A percentile compares a stretch with the other conserved stretches of the same genome.
phyloP scores from a whole-genome alignment of 106 monocot genomes.

The Amphibolis antarctica region DNA sequence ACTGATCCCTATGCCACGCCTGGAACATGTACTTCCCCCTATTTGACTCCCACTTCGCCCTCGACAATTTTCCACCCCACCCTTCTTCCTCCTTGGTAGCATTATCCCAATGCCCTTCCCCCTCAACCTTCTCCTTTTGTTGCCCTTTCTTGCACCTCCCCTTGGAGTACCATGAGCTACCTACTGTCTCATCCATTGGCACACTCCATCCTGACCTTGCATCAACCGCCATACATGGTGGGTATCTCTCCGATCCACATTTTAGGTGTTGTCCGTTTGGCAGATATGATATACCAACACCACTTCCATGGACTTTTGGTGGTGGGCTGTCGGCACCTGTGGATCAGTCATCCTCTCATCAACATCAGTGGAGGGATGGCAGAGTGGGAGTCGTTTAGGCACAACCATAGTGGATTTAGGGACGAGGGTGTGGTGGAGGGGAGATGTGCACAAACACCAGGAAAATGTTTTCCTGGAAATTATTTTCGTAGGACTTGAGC shows the following conservation, averaged over 20 bases:
- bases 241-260: conserved; percentile 35
- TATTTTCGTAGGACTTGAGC: no score
- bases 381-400: conserved; percentile 17
- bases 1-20: no score
- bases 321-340: conserved; percentile 43
- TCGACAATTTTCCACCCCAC: conserved; percentile 8
- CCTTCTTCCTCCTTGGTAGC: conserved; percentile 12
- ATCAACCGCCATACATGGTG: conserved; percentile 16
- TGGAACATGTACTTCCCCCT: conserved; percentile 24
- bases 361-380: conserved; percentile 28
- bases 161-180: neutral
- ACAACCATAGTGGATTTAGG: no score
- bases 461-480: no score
- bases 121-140: neutral
- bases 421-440: no score
- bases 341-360: conserved; percentile 31
- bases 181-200: no score
- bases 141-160: neutral
- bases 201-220: neutral
- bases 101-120: conserved; percentile 28
- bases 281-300: conserved; percentile 18
- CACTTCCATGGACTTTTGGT: conserved; percentile 20
- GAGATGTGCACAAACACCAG: no score
- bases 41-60: no score
- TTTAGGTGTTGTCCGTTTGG: conserved; percentile 19